Evolutionary conservation across 2,329 filamentous ascomycete species (phyloP), one percentile per base, ranked within the genome.

Genomic region (Hymenoscyphus infarciens): DNA sequence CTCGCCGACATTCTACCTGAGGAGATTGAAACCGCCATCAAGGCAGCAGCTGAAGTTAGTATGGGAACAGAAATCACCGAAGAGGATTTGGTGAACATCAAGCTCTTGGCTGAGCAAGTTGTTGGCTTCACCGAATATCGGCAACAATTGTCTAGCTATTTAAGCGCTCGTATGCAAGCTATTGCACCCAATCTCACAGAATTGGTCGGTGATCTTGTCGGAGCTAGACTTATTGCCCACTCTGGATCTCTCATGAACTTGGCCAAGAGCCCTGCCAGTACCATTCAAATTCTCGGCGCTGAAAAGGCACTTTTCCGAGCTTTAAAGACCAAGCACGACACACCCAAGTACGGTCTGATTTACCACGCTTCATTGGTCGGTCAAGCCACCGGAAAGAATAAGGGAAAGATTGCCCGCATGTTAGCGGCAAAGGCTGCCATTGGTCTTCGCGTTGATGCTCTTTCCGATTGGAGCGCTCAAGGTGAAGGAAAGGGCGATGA

Each of bases 261-360:
- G 58, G 92, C 95, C 76, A 98, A 98, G 84, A 90, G 90, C 70
- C 92, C 95, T 64, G 92, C 91, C 79, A 95, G 90, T 73, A 99
- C 95, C 67, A 92, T 99, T 69, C 95, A 99, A 83, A 97, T 99
- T 74, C 87, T 98, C 62, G 95, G 95, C 82, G 95, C 95, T 64
- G 95, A 99, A 82, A 99, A 99, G 84, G 95, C 95, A 7, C 87
- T 99, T 54, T 99, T 99, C 88, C 88, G 95, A 74, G 95, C 95
- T 22, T 83, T 99, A 67, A 99, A 99, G 86, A 99, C 95, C 57
- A 98, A 99, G 84, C 94, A 98, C 78, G 92, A 97, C 75, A 99
- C 95, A 45, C 95, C 95, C 75, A 99, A 98, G 80, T 99, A 98
- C 74, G 95, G 95, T 84, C 84, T 96, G 68, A 91, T 96, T 76